Evolutionary conservation across 352 stramenopile genomes (phyloP).

Genomic region (Globisporangium iwayamae): DNA sequence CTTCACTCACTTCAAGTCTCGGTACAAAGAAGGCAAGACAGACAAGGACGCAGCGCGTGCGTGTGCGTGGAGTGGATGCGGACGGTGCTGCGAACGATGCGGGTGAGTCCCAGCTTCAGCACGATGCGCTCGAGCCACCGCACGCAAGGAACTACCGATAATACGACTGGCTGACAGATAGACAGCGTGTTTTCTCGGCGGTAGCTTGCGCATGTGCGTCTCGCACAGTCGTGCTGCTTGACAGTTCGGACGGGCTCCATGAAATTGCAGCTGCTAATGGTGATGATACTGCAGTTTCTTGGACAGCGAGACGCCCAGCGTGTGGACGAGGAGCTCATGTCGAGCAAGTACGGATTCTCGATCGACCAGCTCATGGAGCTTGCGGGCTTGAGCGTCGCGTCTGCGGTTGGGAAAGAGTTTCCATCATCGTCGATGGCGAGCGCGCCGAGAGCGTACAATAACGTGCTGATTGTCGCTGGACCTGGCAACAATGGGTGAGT

Average conservation of each 20-base stretch:
- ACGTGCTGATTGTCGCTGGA: conserved; percentile 92
- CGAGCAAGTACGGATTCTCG: conserved; percentile 80
- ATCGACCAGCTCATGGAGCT: conserved; percentile 99
- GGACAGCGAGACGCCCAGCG: conserved; percentile 66
- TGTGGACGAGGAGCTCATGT: conserved; percentile 92
- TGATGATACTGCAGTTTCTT: conserved; percentile 40
- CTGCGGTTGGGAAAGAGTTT: conserved; percentile 82
- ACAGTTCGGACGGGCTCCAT: neutral
- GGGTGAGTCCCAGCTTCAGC: neutral
- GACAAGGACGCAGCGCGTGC: no score
- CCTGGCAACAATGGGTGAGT: conserved; percentile 97
- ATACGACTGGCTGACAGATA: neutral
- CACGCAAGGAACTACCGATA: neutral
- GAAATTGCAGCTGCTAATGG: neutral
- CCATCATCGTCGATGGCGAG: conserved; percentile 10
- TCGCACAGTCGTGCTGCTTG: neutral
- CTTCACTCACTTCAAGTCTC: conserved; percentile 6
- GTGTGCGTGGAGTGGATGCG: conserved; percentile 1
- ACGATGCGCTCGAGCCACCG: neutral
- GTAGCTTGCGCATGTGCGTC: neutral
- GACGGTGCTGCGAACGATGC: conserved; percentile 8
- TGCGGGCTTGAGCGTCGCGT: conserved; percentile 93
- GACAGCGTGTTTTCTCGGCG: neutral
- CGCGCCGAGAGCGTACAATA: conserved; percentile 16
- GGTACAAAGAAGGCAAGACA: neutral